Evolutionary conservation across 108 stramenopile species (phyloP).

Genomic region (Cyclotella baltica): DNA sequence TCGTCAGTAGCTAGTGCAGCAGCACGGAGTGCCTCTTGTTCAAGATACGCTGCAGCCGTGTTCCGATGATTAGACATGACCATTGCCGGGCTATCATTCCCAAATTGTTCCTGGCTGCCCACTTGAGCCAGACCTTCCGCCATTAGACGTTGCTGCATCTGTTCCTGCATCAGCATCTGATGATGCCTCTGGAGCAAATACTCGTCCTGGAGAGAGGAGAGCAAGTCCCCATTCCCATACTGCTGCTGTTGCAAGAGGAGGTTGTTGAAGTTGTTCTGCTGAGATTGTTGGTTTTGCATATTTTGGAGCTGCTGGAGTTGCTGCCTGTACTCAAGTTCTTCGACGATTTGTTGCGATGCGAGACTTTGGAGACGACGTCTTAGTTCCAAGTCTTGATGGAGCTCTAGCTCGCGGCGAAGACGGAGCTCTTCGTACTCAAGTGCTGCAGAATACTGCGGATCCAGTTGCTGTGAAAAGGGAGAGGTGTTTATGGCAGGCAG

Average conservation of each 20-base stretch:
- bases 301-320: constrained; percentile 32
- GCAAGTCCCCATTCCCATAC: constrained; percentile 1
- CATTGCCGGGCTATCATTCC: constrained; percentile 6
- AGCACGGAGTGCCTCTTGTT: constrained; percentile 6
- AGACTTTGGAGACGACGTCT: constrained; percentile 33
- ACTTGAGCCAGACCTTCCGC: constrained; percentile 21
- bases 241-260: constrained; percentile 35
- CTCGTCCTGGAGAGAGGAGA: constrained; percentile 26
- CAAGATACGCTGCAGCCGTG: background rate
- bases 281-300: constrained; percentile 15
- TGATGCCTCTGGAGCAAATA: constrained; percentile 28
- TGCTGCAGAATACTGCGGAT: constrained; percentile 32
- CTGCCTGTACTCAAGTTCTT: constrained; percentile 41
- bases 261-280: constrained; percentile 33
- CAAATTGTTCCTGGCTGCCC: constrained; percentile 25
- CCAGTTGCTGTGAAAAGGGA: constrained; percentile 20
- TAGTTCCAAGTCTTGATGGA: constrained; percentile 42
- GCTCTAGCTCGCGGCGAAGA: constrained; percentile 28
- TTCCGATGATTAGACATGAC: constrained; percentile 29
- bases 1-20: background rate
- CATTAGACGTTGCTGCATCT: constrained; percentile 41
- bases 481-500: background rate
- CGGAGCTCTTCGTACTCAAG: constrained; percentile 47
- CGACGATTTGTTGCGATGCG: constrained; percentile 30
- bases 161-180: constrained; percentile 30